Evolutionary conservation across 2,329 filamentous ascomycete species (phyloP).

Genomic region (Sporothrix inflata): DNA sequence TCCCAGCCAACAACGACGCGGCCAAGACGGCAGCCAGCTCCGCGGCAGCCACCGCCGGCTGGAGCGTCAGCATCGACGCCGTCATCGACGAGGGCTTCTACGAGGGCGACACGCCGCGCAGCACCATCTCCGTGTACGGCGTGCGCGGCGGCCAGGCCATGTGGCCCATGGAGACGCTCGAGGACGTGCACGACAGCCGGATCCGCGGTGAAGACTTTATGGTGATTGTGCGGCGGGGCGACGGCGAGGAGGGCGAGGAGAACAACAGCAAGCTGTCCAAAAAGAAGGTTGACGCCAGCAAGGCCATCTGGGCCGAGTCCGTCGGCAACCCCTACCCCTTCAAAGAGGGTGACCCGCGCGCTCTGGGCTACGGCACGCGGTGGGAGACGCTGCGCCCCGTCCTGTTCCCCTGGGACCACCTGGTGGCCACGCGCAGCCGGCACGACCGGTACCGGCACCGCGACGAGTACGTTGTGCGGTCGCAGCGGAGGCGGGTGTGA

Average conservation of each 20-base stretch:
- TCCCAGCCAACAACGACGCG: constrained; percentile 16
- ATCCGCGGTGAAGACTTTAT: constrained; percentile 33
- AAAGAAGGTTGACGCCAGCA: background rate
- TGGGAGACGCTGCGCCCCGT: constrained; percentile 34
- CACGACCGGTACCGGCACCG: constrained; percentile 33
- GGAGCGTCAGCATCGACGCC: constrained; percentile 28
- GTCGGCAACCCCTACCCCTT: constrained; percentile 27
- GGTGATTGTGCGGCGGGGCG: constrained; percentile 32
- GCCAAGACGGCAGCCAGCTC: background rate
- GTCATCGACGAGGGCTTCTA: constrained; percentile 31
- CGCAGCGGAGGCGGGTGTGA: constrained; percentile 5
- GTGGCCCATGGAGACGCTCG: constrained; percentile 40
- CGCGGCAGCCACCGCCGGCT: background rate
- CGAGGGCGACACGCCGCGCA: constrained; percentile 43
- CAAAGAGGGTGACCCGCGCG: constrained; percentile 31
- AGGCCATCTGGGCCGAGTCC: constrained; percentile 17
- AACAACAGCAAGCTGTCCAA: background rate
- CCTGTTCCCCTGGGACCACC: constrained; percentile 34
- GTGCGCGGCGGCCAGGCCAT: constrained; percentile 59
- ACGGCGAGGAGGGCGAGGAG: background rate
- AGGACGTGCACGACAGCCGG: constrained; percentile 32
- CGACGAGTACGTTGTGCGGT: constrained; percentile 34
- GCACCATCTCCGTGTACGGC: constrained; percentile 53
- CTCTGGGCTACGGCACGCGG: constrained; percentile 32
- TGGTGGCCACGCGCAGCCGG: constrained; percentile 29